These are phyloP conservation scores for Dendrobium huoshanense DNA, from an alignment of 106 monocot genomes.

Conservation along the genomic window DNA sequence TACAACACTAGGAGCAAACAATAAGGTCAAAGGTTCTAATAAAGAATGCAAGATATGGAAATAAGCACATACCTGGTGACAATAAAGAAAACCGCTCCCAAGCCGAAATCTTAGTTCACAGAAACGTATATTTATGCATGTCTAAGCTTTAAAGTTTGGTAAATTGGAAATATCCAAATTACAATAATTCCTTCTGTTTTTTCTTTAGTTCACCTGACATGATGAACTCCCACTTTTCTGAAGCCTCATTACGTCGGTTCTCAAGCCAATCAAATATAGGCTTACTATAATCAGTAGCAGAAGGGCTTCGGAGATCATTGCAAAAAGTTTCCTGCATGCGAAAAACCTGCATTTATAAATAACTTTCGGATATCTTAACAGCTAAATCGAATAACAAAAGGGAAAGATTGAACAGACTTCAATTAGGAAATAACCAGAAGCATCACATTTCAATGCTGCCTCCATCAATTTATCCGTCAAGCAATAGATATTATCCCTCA, in stretches of 20 bases:
- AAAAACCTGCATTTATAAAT: neutral
- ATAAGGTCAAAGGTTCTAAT: neutral
- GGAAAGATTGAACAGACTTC: conserved; percentile 36
- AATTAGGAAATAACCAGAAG: conserved; percentile 91
- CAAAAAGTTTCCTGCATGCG: conserved; percentile 61
- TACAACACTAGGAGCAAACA: neutral
- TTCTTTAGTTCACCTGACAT: conserved; percentile 64
- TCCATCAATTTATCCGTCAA: conserved; percentile 77
- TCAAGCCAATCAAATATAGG: conserved; percentile 83
- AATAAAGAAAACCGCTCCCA: conserved; percentile 91
- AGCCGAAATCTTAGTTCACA: conserved; percentile 69
- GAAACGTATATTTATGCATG: conserved; percentile 71
- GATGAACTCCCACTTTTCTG: conserved; percentile 73
- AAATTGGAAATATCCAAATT: conserved; percentile 36
- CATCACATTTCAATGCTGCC: conserved; percentile 47
- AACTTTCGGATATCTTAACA: neutral
- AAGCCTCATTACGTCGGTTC: conserved; percentile 50
- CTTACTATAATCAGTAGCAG: conserved; percentile 64
- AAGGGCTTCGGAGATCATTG: conserved; percentile 70
- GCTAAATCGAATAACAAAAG: neutral
- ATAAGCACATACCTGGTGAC: conserved; percentile 66
- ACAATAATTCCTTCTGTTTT: conserved; percentile 63
- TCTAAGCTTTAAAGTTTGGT: conserved; percentile 49
- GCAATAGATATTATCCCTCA: conserved; percentile 85
- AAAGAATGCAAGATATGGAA: too few relatives aligned